Conservation (phyloP, 2,329 filamentous ascomycete genomes). For the Aureobasidium sp. region DNA sequence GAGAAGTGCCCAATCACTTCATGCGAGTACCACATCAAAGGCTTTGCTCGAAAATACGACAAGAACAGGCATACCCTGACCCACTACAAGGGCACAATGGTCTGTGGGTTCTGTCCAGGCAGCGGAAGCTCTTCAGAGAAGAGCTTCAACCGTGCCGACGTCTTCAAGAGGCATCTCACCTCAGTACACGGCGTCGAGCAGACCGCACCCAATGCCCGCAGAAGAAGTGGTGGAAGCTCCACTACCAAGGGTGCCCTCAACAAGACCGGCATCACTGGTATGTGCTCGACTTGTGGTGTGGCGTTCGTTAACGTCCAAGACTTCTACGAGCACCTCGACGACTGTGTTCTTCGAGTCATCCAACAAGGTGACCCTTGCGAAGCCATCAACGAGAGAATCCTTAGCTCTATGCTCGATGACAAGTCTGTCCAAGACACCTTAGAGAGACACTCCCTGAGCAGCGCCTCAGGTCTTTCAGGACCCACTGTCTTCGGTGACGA, state of each 20-base stretch:
- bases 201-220: constrained; percentile 82
- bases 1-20: constrained; percentile 91
- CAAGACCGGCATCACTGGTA: constrained; percentile 61
- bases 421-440: constrained; percentile 49
- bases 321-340: constrained; percentile 91
- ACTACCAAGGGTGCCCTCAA: constrained; percentile 56
- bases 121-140: constrained; percentile 85
- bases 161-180: constrained; percentile 90
- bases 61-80: constrained; percentile 92
- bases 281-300: constrained; percentile 83
- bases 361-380: constrained; percentile 50
- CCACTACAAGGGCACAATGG: constrained; percentile 96
- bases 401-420: constrained; percentile 52
- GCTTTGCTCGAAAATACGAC: constrained; percentile 92
- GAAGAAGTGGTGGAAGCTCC: constrained; percentile 48
- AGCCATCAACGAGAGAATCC: constrained; percentile 47
- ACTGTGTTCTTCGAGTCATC: constrained; percentile 57
- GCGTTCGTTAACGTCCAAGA: constrained; percentile 84
- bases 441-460: constrained; percentile 48
- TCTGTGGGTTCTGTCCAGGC: constrained; percentile 88
- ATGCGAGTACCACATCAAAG: constrained; percentile 87
- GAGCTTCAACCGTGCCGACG: constrained; percentile 90
- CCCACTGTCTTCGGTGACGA: constrained; percentile 43
- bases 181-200: constrained; percentile 89
- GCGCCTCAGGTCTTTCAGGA: constrained; percentile 35